Evolutionary conservation across 2,329 filamentous ascomycete species (phyloP), one percentile per base, ranked within the genome.

Genomic region (Colletotrichum sojae): DNA sequence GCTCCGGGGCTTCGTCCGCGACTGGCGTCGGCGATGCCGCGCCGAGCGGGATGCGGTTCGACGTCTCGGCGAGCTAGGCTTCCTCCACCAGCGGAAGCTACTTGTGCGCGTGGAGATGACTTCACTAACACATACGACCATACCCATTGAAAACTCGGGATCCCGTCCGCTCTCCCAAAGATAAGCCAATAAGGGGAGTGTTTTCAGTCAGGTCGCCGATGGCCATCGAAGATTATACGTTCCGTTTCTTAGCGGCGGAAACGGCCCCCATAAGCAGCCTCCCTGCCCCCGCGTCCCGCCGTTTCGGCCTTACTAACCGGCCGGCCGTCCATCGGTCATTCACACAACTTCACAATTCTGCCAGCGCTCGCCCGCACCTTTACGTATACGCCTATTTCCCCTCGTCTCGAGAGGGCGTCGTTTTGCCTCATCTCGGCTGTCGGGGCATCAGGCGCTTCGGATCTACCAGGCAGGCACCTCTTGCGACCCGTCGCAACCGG

Each of bases 1-100:
- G 13, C 13, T 20, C 48, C 46, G 58, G 10, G 1, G 31, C 18
- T 13, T 61, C 58, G 46, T 16, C 31, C 15, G 31, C 46, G 3
- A 43, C n/a, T 1, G 27, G 48, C 10, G 20, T 40, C 0, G 58
- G 25, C 18, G 58, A 15, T 20, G 58, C 15, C 4, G 31, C 58
- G 8, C 25, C 58, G 2, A 61, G 58, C 36, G 58, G 58, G 1
- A 31, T 52, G 18, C 46, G 58, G 16, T 31, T 61, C n/a, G 58
- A 61, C 10, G 36, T 61, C 6, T 61, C 58, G 18, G 4, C 31
- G 27, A 25, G 49, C 10, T 52, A 52, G 49, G 16, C 45, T 36
- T 8, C 8, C 2, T 8, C 8, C 2, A 36, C 31, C 9, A 2
- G 8, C 4, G 2, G 31, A 8, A 8, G 31, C 31, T 36, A 36